phyloP scores from a whole-genome alignment of 140 eudicot species.

The Flaveria floridana region DNA sequence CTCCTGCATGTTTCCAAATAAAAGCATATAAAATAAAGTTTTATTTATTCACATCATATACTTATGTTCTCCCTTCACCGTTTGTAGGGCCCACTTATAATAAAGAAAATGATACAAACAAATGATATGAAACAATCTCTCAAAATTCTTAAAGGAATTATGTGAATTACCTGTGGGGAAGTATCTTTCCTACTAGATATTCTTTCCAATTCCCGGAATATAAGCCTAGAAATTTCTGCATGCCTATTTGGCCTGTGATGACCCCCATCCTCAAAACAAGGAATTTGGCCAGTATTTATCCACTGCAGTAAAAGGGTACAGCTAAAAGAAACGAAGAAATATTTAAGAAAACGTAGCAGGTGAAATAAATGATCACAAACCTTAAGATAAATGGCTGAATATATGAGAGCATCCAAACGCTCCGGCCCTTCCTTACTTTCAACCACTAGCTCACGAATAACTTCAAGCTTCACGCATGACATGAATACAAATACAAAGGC shows the following conservation, averaged over 20 bases:
- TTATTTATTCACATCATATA: neutral
- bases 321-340: constrained; percentile 2
- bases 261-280: constrained; percentile 96
- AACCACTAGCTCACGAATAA: constrained; percentile 76
- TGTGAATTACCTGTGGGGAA: constrained; percentile 63
- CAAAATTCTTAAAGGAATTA: neutral
- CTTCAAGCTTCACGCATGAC: constrained; percentile 69
- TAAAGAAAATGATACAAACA: neutral
- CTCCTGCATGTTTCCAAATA: constrained; percentile 57
- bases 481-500: constrained; percentile 16
- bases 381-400: constrained; percentile 92
- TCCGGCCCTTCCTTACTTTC: constrained; percentile 53
- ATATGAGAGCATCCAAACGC: constrained; percentile 84
- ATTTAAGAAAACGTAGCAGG: neutral
- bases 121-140: neutral
- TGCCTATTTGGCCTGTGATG: constrained; percentile 93
- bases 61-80: neutral
- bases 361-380: constrained; percentile 35
- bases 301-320: constrained; percentile 51
- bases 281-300: constrained; percentile 93
- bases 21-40: constrained; percentile 1
- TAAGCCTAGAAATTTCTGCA: constrained; percentile 94
- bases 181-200: constrained; percentile 68
- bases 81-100: constrained; percentile 1
- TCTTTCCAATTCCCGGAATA: constrained; percentile 83